A percentile compares a stretch with the other conserved stretches of the same genome.
Evolutionary conservation across 2,329 filamentous ascomycete genomes (phyloP).

Genomic region (Cladophialophora yegresii): DNA sequence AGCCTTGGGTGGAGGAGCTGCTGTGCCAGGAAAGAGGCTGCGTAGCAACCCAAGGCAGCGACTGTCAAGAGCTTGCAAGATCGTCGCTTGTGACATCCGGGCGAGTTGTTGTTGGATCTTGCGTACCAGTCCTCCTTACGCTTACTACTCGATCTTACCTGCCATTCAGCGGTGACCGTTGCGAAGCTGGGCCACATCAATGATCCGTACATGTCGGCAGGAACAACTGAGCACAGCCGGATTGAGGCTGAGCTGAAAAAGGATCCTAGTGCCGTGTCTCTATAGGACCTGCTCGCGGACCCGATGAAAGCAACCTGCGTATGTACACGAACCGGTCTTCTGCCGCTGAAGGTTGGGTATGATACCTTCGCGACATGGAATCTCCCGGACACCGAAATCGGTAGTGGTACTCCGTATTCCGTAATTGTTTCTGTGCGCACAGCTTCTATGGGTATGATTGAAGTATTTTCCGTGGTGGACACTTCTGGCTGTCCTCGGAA

Average conservation of each 20-base stretch:
- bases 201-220: background rate
- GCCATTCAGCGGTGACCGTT: background rate
- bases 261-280: background rate
- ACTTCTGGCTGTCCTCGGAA: slow-evolving; percentile 15
- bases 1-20: background rate
- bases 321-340: background rate
- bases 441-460: slow-evolving; percentile 6
- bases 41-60: background rate
- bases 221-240: background rate
- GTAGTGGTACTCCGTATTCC: background rate
- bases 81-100: background rate
- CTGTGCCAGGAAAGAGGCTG: background rate
- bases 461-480: slow-evolving; percentile 12
- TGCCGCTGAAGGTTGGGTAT: background rate
- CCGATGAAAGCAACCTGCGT: background rate
- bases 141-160: background rate
- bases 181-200: background rate
- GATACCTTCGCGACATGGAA: background rate
- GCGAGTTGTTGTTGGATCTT: background rate
- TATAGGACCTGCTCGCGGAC: background rate
- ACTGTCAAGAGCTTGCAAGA: background rate
- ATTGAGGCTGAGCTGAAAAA: background rate
- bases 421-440: slow-evolving; percentile 8
- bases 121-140: background rate
- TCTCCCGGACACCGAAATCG: background rate